phyloP scores from a whole-genome alignment of 257 asterid species.

The Solanum stenotomum region DNA sequence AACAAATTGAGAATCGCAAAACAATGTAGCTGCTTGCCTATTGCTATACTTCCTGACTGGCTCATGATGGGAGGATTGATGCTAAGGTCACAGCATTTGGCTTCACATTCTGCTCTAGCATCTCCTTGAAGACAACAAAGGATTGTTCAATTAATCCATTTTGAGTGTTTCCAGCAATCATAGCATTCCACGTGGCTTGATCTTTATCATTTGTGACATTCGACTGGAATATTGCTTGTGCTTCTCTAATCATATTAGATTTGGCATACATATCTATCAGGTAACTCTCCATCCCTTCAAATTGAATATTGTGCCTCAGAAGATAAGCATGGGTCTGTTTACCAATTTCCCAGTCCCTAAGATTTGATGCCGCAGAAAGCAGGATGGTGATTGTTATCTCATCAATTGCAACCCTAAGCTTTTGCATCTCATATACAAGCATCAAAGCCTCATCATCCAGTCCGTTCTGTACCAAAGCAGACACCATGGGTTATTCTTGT shows the following conservation, averaged over 20 bases:
- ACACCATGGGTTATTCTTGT: conserved; percentile 21
- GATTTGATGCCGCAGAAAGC: conserved; percentile 68
- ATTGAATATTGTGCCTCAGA: conserved; percentile 44
- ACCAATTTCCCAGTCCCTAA: conserved; percentile 45
- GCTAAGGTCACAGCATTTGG: conserved; percentile 75
- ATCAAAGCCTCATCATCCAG: conserved; percentile 55
- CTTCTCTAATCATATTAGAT: conserved; percentile 39
- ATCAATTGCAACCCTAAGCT: conserved; percentile 36
- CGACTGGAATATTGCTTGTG: conserved; percentile 32
- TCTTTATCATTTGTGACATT: conserved; percentile 30
- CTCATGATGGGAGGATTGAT: conserved; percentile 73
- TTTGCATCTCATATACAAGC: conserved; percentile 69
- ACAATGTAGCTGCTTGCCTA: conserved; percentile 57
- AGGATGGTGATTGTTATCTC: conserved; percentile 63
- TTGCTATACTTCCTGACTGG: conserved; percentile 50
- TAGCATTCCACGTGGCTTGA: conserved; percentile 71
- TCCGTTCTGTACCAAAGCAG: conserved; percentile 56
- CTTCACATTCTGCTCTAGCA: conserved; percentile 42
- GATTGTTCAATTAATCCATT: conserved; percentile 47
- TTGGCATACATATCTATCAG: conserved; percentile 74
- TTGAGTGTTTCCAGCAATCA: conserved; percentile 65
- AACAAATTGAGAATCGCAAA: conserved; percentile 48
- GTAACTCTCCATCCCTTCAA: conserved; percentile 65
- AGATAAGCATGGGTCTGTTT: conserved; percentile 65
- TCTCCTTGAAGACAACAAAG: conserved; percentile 34